These are phyloP conservation scores for Boechera divaricarpa DNA, from an alignment of 345 rosid species.

Conservation along the genomic window DNA sequence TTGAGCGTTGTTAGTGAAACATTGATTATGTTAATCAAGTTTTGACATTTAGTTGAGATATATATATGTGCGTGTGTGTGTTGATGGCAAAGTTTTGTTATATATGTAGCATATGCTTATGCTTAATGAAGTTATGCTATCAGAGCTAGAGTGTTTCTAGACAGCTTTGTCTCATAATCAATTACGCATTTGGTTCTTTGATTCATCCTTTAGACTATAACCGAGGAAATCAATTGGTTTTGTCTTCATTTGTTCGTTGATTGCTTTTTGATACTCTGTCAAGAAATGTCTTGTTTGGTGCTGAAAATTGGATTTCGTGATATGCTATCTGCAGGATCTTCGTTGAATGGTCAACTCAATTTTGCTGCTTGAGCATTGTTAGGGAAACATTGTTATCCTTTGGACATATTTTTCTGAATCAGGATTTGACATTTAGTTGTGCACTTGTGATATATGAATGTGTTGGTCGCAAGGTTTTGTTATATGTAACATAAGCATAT, in stretches of 20 bases:
- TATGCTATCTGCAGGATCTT: neutral
- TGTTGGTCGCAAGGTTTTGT: neutral
- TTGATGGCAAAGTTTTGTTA: neutral
- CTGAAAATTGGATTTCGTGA: neutral
- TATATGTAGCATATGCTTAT: neutral
- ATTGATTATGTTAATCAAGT: neutral
- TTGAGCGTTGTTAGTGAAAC: slow-evolving; percentile 20
- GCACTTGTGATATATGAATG: too few relatives aligned
- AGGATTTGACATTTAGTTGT: neutral
- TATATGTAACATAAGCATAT: neutral
- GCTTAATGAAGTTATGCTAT: neutral
- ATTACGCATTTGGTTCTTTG: neutral
- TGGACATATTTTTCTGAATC: neutral
- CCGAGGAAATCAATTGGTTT: too few relatives aligned
- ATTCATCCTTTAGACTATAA: neutral
- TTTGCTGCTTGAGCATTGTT: slow-evolving; percentile 19
- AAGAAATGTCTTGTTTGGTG: neutral
- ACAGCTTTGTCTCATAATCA: too few relatives aligned
- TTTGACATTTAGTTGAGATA: slow-evolving; percentile 2
- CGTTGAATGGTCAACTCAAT: neutral
- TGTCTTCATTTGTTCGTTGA: too few relatives aligned
- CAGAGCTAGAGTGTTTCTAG: neutral
- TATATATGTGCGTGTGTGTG: neutral
- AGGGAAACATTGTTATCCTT: neutral
- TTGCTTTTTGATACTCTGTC: neutral